Conservation (phyloP, 345 rosid genomes). For the Eucalyptus guilfoylei region DNA sequence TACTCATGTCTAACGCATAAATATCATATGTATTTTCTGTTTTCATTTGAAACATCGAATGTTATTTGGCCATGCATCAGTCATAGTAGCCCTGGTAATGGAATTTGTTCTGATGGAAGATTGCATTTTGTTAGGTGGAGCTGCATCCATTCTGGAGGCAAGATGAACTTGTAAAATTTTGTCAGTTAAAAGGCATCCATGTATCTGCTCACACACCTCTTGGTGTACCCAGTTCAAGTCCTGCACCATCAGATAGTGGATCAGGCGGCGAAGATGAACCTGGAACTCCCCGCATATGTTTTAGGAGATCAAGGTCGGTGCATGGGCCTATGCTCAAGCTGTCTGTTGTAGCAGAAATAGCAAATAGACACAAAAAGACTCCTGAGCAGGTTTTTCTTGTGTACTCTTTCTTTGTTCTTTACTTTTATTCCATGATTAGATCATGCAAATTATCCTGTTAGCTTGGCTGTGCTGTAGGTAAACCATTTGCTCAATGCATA, state of each 20-base stretch:
- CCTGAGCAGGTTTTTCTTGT: slow-evolving; percentile 40
- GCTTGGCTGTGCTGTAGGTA: not conserved
- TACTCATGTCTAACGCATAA: not conserved
- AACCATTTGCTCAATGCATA: not conserved
- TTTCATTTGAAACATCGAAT: not conserved
- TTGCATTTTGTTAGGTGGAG: slow-evolving; percentile 25
- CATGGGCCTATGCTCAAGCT: slow-evolving; percentile 62
- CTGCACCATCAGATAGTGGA: slow-evolving; percentile 44
- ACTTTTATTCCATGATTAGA: not conserved
- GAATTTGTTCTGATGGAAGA: not conserved
- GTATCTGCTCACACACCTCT: slow-evolving; percentile 66
- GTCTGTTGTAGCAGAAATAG: slow-evolving; percentile 43
- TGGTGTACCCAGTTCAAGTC: slow-evolving; percentile 45
- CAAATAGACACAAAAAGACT: slow-evolving; percentile 35
- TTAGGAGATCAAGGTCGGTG: slow-evolving; percentile 54
- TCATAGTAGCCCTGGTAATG: not conserved
- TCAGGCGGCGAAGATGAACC: slow-evolving; percentile 62
- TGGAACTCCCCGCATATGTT: slow-evolving; percentile 53
- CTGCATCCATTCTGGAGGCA: slow-evolving; percentile 68
- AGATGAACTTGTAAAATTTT: slow-evolving; percentile 52
- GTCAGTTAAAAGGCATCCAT: slow-evolving; percentile 44
- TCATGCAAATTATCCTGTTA: not conserved
- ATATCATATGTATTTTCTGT: not conserved
- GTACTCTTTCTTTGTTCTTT: not conserved
- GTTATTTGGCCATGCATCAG: not conserved